A percentile compares a stretch with the other conserved stretches of the same genome.
Conservation (phyloP, 2,329 filamentous ascomycete genomes). For the Trichoderma gracile region DNA sequence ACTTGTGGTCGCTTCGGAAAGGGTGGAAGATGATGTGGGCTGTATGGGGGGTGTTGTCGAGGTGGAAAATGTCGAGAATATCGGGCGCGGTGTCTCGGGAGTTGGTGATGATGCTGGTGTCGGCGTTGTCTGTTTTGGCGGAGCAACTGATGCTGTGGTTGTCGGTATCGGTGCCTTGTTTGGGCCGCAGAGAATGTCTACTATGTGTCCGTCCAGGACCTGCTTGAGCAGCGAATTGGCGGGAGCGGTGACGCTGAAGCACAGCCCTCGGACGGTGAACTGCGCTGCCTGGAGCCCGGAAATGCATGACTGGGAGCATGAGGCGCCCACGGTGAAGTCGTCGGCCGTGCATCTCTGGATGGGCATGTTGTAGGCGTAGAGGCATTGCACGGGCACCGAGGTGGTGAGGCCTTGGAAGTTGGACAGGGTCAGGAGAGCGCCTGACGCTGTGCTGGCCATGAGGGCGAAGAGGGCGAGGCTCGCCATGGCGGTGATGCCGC, state of each 20-base stretch:
- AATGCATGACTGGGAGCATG: slow-evolving; percentile 44
- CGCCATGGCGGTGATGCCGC: background rate
- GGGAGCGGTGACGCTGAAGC: slow-evolving; percentile 20
- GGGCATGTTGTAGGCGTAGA: slow-evolving; percentile 45
- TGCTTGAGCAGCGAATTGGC: slow-evolving; percentile 21
- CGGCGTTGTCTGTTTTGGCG: background rate
- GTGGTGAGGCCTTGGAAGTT: slow-evolving; percentile 46
- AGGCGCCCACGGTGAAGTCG: slow-evolving; percentile 40
- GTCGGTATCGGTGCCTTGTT: background rate
- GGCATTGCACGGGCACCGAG: slow-evolving; percentile 41
- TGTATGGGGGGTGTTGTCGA: too few relatives aligned
- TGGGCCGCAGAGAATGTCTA: slow-evolving; percentile 1
- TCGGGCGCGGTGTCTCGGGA: background rate
- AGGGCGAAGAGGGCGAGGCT: slow-evolving; percentile 24
- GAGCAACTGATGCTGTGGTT: background rate
- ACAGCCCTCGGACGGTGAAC: slow-evolving; percentile 30
- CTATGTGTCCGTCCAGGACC: slow-evolving; percentile 6
- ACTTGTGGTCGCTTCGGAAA: background rate
- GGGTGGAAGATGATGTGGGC: background rate
- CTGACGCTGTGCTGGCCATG: slow-evolving; percentile 31
- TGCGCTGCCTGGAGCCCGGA: slow-evolving; percentile 35
- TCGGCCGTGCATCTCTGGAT: slow-evolving; percentile 40
- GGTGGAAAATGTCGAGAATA: background rate
- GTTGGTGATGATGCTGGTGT: background rate
- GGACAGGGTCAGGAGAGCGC: slow-evolving; percentile 38